Conservation (phyloP, 768 basidiomycete species). For the Hydnomerulius pinastri region DNA sequence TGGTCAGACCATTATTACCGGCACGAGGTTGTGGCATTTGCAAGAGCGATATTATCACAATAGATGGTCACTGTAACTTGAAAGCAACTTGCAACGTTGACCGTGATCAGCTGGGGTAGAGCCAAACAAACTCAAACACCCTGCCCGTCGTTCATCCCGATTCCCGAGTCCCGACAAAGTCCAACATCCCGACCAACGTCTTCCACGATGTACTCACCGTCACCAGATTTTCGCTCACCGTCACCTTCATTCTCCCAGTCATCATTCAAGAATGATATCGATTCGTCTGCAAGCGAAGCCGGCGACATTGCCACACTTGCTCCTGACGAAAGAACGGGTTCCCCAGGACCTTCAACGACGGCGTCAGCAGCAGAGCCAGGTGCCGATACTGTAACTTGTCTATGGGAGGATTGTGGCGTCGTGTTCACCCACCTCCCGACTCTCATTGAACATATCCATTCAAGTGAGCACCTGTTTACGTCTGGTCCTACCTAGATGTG, state of each 20-base stretch:
- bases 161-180: not conserved
- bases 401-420: constrained; percentile 79
- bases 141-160: not conserved
- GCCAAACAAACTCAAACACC: constrained; percentile 1
- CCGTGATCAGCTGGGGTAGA: no score
- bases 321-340: constrained; percentile 16
- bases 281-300: constrained; percentile 28
- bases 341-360: constrained; percentile 24
- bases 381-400: constrained; percentile 71
- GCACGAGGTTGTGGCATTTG: no score
- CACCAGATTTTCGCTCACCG: constrained; percentile 40
- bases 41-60: no score
- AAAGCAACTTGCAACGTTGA: no score
- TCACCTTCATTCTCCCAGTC: constrained; percentile 42
- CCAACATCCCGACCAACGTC: constrained; percentile 6
- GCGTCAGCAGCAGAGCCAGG: constrained; percentile 19
- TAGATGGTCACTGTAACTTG: no score
- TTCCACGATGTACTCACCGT: constrained; percentile 37
- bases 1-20: no score
- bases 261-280: constrained; percentile 27
- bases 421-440: constrained; percentile 74
- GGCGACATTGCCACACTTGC: constrained; percentile 12
- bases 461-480: constrained; percentile 49
- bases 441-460: constrained; percentile 82
- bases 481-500: not conserved